Evolutionary conservation across 345 rosid genomes (phyloP), one percentile per base, ranked within the genome.

Genomic region (Bruguiera sexangula): DNA sequence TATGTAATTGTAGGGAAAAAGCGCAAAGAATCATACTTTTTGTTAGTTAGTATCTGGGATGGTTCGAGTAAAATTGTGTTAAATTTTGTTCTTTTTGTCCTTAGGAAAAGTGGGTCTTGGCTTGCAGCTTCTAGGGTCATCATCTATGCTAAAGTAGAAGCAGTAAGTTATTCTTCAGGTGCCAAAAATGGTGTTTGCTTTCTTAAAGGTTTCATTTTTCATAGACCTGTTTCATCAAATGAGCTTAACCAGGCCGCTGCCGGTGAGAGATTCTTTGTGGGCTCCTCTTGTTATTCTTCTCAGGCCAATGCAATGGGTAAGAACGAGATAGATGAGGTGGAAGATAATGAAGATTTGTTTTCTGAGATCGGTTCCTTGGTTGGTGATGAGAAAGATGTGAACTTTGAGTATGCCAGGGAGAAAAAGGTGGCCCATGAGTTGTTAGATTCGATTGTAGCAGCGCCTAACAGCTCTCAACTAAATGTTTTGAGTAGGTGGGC

Each of bases 51-150:
- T 56, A 57, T 69, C 31, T 24, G 22, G 2, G 18, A 24, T 29
- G 30, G 11, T 66, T 3, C 1, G 6, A 19, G 34, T 30, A 32
- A 27, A 24, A 6, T 31, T 27, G 30, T 27, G 19, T n/a, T 7
- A 60, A 39, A 39, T 11, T 39, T 61, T 8, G 15, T 32, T 30
- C 15, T 8, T 63, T 55, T 37, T 36, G 20, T 64, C 20, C 30
- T 13, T 27, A 66, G 76, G 66, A 9, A 59, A 24, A 34, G 34
- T 34, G 65, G 66, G 18, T 34, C 56, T 30, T 65, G 70, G 65
- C 59, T 50, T 21, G 70, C 46, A 50, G 18, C 22, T 8, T 48
- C 58, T 62, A 60, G 70, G 59, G 70, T 39, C 48, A 39, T 34
- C 11, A 60, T 52, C 13, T 39, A 48, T 29, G 58, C 43, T 29